phyloP scores from a whole-genome alignment of 1,284 basidiomycete genomes.

The Chalciporus sp. region DNA sequence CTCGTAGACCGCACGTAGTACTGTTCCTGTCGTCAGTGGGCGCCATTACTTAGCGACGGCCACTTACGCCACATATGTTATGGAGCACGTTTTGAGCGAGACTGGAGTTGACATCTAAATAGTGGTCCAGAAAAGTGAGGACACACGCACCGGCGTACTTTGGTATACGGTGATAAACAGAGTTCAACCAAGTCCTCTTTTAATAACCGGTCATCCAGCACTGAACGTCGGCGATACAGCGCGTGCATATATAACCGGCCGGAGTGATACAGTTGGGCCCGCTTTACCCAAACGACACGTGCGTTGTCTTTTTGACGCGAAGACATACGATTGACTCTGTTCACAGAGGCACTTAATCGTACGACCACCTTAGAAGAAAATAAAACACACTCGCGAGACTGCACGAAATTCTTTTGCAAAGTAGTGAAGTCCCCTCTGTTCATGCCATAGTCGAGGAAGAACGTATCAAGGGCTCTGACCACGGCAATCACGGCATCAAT shows the following conservation, averaged over 20 bases:
- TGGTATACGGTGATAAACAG: slow-evolving; percentile 83
- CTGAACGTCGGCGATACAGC: slow-evolving; percentile 80
- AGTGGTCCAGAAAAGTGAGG: not conserved
- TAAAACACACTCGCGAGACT: slow-evolving; percentile 65
- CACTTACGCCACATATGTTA: slow-evolving; percentile 63
- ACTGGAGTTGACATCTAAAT: slow-evolving; percentile 38
- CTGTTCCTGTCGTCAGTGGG: slow-evolving; percentile 37
- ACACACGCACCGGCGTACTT: slow-evolving; percentile 65
- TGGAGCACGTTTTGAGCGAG: slow-evolving; percentile 76
- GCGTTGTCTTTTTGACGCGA: slow-evolving; percentile 75
- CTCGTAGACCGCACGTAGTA: slow-evolving; percentile 84
- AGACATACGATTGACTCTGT: slow-evolving; percentile 68
- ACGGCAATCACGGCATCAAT: slow-evolving; percentile 85
- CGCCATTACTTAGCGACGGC: not conserved
- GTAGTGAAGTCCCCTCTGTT: slow-evolving; percentile 58
- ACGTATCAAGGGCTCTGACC: slow-evolving; percentile 73
- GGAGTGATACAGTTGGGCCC: slow-evolving; percentile 78
- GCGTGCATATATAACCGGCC: slow-evolving; percentile 77
- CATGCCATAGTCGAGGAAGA: slow-evolving; percentile 74
- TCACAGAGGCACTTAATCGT: slow-evolving; percentile 1
- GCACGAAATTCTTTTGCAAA: slow-evolving; percentile 68
- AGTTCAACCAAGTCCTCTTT: slow-evolving; percentile 76
- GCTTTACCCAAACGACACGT: slow-evolving; percentile 75
- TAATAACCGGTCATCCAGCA: slow-evolving; percentile 80
- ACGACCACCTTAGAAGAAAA: not conserved